Evolutionary conservation across 1,284 basidiomycete genomes (phyloP).

Genomic region (Pascua guehoae): DNA sequence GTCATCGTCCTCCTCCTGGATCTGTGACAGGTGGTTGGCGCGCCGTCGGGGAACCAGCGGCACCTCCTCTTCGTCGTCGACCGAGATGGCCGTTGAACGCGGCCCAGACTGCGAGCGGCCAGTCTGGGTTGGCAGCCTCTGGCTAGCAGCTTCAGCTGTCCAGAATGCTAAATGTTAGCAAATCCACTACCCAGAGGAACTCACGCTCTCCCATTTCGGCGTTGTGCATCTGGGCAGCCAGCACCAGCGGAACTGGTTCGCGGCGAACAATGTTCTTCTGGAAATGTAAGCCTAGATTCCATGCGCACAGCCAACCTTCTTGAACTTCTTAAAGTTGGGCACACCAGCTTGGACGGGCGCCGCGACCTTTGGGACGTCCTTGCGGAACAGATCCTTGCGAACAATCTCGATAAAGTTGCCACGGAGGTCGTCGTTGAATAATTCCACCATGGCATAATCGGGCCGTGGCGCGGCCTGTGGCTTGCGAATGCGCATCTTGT

Average conservation of each 20-base stretch:
- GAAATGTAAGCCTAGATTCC: not conserved
- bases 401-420: conserved; percentile 84
- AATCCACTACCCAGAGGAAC: conserved; percentile 3
- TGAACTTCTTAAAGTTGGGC: conserved; percentile 83
- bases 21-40: conserved; percentile 20
- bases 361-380: conserved; percentile 49
- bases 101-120: conserved; percentile 7
- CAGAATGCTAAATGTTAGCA: conserved; percentile 35
- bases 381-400: conserved; percentile 43
- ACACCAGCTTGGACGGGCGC: conserved; percentile 54
- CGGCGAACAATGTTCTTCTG: conserved; percentile 41
- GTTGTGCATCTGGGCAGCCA: conserved; percentile 33
- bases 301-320: conserved; percentile 57
- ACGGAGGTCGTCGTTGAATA: conserved; percentile 68
- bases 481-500: conserved; percentile 70
- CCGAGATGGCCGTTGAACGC: not conserved
- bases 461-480: conserved; percentile 42
- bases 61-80: conserved; percentile 34
- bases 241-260: conserved; percentile 33
- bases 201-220: conserved; percentile 45
- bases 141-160: conserved; percentile 20
- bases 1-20: conserved; percentile 23
- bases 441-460: conserved; percentile 56
- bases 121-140: not conserved
- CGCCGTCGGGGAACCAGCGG: conserved; percentile 29